Conservation (phyloP, 768 basidiomycete species). For the Coprinopsis cinerea region DNA sequence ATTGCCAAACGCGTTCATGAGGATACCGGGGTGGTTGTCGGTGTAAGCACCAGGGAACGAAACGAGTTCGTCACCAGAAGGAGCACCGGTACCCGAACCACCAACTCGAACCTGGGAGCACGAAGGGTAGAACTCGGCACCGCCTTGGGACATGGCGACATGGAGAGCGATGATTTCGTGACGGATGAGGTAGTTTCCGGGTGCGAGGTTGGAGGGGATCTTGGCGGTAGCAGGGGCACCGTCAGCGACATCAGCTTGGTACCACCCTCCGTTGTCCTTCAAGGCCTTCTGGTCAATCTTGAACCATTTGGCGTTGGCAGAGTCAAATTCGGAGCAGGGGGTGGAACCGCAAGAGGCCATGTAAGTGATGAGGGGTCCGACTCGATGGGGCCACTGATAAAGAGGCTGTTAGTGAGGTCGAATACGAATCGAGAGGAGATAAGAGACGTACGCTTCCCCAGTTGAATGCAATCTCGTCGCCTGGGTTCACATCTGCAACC, state of each 20-base stretch:
- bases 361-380: constrained; percentile 70
- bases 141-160: constrained; percentile 45
- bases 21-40: constrained; percentile 67
- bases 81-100: constrained; percentile 47
- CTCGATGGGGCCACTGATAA: constrained; percentile 44
- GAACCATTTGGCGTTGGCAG: constrained; percentile 62
- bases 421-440: constrained; percentile 3
- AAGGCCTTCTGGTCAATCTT: constrained; percentile 55
- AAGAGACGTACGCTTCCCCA: constrained; percentile 41
- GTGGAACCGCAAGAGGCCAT: constrained; percentile 57
- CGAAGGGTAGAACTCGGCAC: constrained; percentile 77
- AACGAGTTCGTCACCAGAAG: constrained; percentile 46
- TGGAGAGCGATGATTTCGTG: constrained; percentile 79
- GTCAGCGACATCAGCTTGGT: constrained; percentile 43
- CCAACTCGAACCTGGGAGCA: constrained; percentile 56
- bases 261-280: constrained; percentile 38
- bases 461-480: constrained; percentile 45
- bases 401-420: constrained; percentile 2
- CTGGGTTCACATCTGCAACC: too few relatives aligned
- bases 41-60: constrained; percentile 69
- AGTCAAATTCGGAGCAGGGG: constrained; percentile 55
- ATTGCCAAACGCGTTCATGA: constrained; percentile 36
- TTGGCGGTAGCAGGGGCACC: constrained; percentile 35
- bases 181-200: constrained; percentile 71
- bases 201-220: constrained; percentile 47